phyloP scores from a whole-genome alignment of 2,329 filamentous ascomycete genomes.

The Byssothecium circinans region DNA sequence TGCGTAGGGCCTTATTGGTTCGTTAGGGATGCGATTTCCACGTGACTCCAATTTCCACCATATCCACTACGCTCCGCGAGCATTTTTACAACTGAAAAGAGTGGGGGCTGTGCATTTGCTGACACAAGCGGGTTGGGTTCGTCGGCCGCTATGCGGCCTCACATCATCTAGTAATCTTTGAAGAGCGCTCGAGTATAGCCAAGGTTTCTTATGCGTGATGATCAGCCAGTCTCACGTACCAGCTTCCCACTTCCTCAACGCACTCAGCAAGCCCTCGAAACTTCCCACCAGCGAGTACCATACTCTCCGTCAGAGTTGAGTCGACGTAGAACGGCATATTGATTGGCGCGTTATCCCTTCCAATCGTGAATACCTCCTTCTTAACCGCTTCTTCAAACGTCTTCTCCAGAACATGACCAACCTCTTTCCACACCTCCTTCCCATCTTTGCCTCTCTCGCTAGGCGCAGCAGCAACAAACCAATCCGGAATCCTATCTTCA shows the following conservation, averaged over 20 bases:
- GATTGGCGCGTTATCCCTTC: conserved; percentile 25
- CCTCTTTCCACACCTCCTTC: conserved; percentile 24
- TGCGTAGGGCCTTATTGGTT: too few species aligned
- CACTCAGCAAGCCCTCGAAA: conserved; percentile 28
- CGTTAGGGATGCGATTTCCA: too few species aligned
- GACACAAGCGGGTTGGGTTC: neutral
- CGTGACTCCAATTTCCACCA: too few species aligned
- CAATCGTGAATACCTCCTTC: conserved; percentile 24
- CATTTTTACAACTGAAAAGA: too few species aligned
- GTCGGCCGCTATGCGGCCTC: neutral
- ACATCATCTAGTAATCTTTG: neutral
- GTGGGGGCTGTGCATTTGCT: too few species aligned
- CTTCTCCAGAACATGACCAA: conserved; percentile 22
- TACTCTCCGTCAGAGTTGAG: conserved; percentile 27
- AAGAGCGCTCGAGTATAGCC: too few species aligned
- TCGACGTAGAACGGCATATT: conserved; percentile 40
- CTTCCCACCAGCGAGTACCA: conserved; percentile 20
- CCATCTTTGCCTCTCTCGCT: conserved; percentile 22
- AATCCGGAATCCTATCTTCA: conserved; percentile 24
- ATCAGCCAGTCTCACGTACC: conserved; percentile 25
- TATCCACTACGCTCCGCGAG: too few species aligned
- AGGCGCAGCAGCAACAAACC: conserved; percentile 32
- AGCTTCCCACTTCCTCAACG: conserved; percentile 29
- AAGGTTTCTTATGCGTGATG: neutral
- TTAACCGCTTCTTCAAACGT: conserved; percentile 21